Percentiles rank a stretch among this genome's conserved stretches.
These are phyloP conservation scores for Sclerotinia subarctica DNA, from an alignment of 2,329 filamentous ascomycete species.

Conservation along the genomic window DNA sequence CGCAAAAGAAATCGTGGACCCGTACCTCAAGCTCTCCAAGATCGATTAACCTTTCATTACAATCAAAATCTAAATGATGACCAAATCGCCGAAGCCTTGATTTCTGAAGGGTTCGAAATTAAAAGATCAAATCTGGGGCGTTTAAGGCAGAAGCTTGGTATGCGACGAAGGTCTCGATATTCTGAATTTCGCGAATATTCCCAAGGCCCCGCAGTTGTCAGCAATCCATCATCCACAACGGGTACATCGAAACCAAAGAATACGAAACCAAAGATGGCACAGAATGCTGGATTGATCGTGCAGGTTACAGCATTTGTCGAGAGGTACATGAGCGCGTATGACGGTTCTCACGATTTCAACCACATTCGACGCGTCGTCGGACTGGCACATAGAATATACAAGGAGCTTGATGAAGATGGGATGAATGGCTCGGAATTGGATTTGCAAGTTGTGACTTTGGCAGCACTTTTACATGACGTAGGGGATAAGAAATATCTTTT, in stretches of 20 bases:
- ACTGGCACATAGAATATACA: conserved; percentile 52
- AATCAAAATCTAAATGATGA: conserved; percentile 37
- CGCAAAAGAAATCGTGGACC: conserved; percentile 33
- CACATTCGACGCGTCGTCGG: conserved; percentile 78
- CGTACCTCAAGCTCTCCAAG: conserved; percentile 30
- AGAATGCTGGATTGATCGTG: conserved; percentile 41
- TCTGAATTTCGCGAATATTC: conserved; percentile 35
- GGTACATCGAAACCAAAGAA: conserved; percentile 22
- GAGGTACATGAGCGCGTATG: conserved; percentile 72
- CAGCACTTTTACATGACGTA: conserved; percentile 82
- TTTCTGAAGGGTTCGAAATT: conserved; percentile 34
- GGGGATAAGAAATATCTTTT: conserved; percentile 58
- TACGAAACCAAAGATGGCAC: conserved; percentile 27
- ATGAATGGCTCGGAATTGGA: conserved; percentile 50
- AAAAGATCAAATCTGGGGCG: conserved; percentile 32
- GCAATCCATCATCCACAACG: conserved; percentile 18
- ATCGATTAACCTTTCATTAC: conserved; percentile 33
- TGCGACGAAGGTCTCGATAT: conserved; percentile 35
- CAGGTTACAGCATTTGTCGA: conserved; percentile 61
- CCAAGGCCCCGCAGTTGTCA: conserved; percentile 19
- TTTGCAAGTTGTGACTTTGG: conserved; percentile 52
- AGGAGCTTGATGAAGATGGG: conserved; percentile 30
- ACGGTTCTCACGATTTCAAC: conserved; percentile 83
- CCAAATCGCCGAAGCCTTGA: conserved; percentile 31
- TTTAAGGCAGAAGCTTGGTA: conserved; percentile 34